A percentile compares a stretch with the other conserved stretches of the same genome.
These are phyloP conservation scores for Agrocybe praecox DNA, from an alignment of 768 basidiomycete genomes.

Conservation along the genomic window DNA sequence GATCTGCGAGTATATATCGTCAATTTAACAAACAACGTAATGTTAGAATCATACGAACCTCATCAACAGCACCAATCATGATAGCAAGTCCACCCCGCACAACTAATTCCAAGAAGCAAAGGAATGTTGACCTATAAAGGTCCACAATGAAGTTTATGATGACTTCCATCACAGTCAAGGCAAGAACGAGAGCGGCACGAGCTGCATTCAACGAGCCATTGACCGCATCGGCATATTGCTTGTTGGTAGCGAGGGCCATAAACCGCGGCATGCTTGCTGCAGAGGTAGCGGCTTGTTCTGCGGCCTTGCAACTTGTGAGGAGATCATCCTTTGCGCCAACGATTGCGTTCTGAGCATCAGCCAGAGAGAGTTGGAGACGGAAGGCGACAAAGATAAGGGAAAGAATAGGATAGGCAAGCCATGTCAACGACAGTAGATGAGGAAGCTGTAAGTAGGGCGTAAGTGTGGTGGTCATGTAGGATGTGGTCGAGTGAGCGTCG, in stretches of 20 bases:
- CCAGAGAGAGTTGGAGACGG: constrained; percentile 74
- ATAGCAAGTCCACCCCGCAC: constrained; percentile 80
- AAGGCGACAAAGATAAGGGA: constrained; percentile 89
- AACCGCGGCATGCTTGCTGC: constrained; percentile 89
- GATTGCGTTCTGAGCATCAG: constrained; percentile 67
- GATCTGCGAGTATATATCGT: constrained; percentile 48
- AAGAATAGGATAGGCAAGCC: constrained; percentile 90
- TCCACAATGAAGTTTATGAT: constrained; percentile 92
- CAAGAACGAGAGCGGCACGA: constrained; percentile 68
- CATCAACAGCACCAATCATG: constrained; percentile 80
- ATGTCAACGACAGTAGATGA: constrained; percentile 83
- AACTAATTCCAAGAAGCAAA: constrained; percentile 92
- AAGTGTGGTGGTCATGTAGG: constrained; percentile 42
- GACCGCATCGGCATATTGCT: constrained; percentile 75
- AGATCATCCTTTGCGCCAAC: constrained; percentile 73
- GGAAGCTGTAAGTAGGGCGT: constrained; percentile 84
- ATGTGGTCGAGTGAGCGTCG: constrained; percentile 46
- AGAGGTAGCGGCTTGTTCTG: constrained; percentile 79
- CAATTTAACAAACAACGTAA: background rate
- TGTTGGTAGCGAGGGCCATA: constrained; percentile 83
- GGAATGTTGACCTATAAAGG: constrained; percentile 88
- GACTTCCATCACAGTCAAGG: constrained; percentile 83
- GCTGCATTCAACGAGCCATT: constrained; percentile 81
- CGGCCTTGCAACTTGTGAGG: constrained; percentile 83
- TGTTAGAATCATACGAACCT: constrained; percentile 45